These are phyloP conservation scores for Mitragyna speciosa DNA, from an alignment of 257 asterid species.

Conservation along the genomic window DNA sequence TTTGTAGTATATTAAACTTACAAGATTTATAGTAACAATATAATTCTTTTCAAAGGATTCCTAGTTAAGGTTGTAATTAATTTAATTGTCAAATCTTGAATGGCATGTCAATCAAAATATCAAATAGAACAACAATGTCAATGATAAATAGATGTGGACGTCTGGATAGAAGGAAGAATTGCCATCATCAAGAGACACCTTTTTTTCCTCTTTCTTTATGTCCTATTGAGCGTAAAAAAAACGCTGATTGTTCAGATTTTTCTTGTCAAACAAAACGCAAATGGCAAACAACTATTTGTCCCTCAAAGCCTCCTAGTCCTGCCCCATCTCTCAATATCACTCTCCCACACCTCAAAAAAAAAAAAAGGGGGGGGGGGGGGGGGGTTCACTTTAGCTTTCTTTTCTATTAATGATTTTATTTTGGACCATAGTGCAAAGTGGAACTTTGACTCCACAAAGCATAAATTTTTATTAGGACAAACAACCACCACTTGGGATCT, in stretches of 20 bases:
- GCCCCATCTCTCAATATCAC: not conserved
- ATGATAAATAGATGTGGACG: not conserved
- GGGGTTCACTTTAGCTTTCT: not conserved
- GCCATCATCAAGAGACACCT: not conserved
- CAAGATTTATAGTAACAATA: too few species aligned
- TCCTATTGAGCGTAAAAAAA: conserved; percentile 6
- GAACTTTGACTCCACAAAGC: conserved; percentile 12
- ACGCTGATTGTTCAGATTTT: not conserved
- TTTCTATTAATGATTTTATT: not conserved
- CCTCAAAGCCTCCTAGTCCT: not conserved
- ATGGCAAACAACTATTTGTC: not conserved
- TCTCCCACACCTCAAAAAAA: not conserved
- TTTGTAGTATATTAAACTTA: too few species aligned
- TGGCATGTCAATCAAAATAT: not conserved
- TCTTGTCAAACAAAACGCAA: not conserved
- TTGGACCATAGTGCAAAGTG: conserved; percentile 9
- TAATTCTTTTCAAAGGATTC: too few species aligned
- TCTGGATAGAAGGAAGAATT: not conserved
- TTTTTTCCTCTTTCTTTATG: not conserved
- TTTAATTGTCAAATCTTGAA: not conserved
- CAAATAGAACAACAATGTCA: not conserved
- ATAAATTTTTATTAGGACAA: not conserved
- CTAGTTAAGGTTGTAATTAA: too few species aligned
- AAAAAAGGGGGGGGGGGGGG: too few species aligned
- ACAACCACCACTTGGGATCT: not conserved